Conservation (phyloP, 176 grass and related monocot species). For the Echinochloa phyllopogon region DNA sequence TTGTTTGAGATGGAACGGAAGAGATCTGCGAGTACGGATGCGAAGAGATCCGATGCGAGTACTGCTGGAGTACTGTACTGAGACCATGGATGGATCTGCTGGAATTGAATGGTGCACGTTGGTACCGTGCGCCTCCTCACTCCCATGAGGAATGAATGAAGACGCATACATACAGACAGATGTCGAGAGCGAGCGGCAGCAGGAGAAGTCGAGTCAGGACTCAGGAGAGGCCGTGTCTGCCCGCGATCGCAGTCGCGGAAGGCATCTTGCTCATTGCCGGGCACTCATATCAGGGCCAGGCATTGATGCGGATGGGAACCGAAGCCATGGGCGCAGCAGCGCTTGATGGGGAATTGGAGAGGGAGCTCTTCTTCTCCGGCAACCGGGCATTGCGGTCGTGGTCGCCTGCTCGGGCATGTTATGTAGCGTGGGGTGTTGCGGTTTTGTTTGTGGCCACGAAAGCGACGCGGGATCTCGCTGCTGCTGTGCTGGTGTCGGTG, state of each 20-base stretch:
- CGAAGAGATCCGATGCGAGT: neutral
- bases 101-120: constrained; percentile 32
- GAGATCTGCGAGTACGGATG: neutral
- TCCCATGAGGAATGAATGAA: neutral
- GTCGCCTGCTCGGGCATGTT: no score
- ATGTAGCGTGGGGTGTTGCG: no score
- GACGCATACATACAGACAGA: neutral
- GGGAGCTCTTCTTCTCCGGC: no score
- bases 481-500: no score
- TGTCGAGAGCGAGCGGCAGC: neutral
- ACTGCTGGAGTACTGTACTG: neutral
- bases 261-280: neutral
- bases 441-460: no score
- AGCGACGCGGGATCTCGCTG: no score
- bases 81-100: neutral
- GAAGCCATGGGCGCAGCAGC: no score
- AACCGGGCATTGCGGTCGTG: no score
- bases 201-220: neutral
- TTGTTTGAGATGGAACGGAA: neutral
- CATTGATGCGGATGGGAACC: no score
- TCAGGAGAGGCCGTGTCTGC: neutral
- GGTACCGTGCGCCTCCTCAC: neutral
- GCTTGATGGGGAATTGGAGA: no score
- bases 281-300: neutral
- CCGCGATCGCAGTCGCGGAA: neutral